Evolutionary conservation across 225 moss, liverwort and hornwort species (phyloP), one percentile per base, ranked within the genome.

Genomic region (Pleurozium schreberi): DNA sequence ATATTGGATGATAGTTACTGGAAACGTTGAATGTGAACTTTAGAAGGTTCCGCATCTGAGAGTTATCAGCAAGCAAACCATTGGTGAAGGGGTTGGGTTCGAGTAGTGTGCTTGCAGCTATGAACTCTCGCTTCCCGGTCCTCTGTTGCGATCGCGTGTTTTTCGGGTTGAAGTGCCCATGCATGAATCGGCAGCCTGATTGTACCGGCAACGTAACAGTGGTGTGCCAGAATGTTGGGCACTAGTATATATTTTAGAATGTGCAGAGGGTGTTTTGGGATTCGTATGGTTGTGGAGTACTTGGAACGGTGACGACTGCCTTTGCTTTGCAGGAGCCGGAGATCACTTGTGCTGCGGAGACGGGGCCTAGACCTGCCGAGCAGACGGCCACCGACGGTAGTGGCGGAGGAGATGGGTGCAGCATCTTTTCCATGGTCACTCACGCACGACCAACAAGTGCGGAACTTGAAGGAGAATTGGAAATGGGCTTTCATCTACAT

Each of bases 321-420:
- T 67, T n/a, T 12, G 17, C 22, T 68, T 68, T 4, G 22, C 22
- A 68, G n/a, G 68, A 7, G 6, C 11, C 12, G 0, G n/a, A n/a
- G 22, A 19, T 21, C 67, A 38, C 38, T 38, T 67, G 6, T 1
- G 21, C 1, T 67, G 21, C 6, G 6, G 11, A 3, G 21, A 67
- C 6, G 6, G 21, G 21, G 21, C 12, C 12, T 4, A 9, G 6
- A n/a, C n/a, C 2, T 38, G 4, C 2, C 38, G n/a, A 12, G 67
- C 4, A 0, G 11, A 38, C 4, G 21, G 11, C 12, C 38, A 21
- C 11, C 2, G 9, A 22, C 1, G 22, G n/a, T n/a, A 23, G n/a
- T n/a, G 68, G 67, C 12, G 4, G 21, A 38, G 20, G 67, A 38
- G 11, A 67, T n/a, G 17, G 21, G 38, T n/a, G 67, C 2, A 67